Evolutionary conservation across 306 rosid genomes (phyloP).

Genomic region (Lotus japonicus): DNA sequence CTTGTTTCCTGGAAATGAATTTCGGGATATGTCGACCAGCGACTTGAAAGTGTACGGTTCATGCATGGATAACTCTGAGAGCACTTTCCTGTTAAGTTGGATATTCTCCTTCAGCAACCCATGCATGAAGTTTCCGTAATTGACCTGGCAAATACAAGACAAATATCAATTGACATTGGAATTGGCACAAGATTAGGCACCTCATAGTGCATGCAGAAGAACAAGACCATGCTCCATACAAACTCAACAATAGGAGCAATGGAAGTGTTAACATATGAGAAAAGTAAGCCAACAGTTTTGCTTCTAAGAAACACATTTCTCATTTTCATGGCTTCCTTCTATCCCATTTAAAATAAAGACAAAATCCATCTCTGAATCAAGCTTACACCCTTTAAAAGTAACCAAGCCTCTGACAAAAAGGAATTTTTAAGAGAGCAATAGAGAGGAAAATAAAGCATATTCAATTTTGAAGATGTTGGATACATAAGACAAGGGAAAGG

Average conservation of each 20-base stretch:
- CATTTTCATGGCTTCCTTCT: not conserved
- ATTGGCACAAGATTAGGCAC: not conserved
- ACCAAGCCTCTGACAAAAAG: not conserved
- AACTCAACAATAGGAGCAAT: not conserved
- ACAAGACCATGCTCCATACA: not conserved
- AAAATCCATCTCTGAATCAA: not conserved
- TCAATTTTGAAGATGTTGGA: not conserved
- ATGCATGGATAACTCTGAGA: constrained; percentile 87
- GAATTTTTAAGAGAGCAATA: not conserved
- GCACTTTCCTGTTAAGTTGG: constrained; percentile 86
- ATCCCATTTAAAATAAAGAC: not conserved
- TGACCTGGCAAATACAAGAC: constrained; percentile 43
- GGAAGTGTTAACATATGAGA: not conserved
- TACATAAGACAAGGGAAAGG: not conserved
- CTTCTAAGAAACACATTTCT: not conserved
- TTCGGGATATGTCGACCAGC: constrained; percentile 64
- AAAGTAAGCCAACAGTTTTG: not conserved
- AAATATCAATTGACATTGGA: not conserved
- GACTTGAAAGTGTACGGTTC: constrained; percentile 81
- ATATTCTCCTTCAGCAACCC: constrained; percentile 87
- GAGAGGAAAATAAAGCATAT: not conserved
- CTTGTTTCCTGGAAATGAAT: constrained; percentile 80
- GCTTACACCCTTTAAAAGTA: not conserved
- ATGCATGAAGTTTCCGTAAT: constrained; percentile 88
- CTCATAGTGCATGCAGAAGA: not conserved